Evolutionary conservation across 2,329 filamentous ascomycete genomes (phyloP), one percentile per base, ranked within the genome.

Genomic region (Parafenestella ontariensis): DNA sequence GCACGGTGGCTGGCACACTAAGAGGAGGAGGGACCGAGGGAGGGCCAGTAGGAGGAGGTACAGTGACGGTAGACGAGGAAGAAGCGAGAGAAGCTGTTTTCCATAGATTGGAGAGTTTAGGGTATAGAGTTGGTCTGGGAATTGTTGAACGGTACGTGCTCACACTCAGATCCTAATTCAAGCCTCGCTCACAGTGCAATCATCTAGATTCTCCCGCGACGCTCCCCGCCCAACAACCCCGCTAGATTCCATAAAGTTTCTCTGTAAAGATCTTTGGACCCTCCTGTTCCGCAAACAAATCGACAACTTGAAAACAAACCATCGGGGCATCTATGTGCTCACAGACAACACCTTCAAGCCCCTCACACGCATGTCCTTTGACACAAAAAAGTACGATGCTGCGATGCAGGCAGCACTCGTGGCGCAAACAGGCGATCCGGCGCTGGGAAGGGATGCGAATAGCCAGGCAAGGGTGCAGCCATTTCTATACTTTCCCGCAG

Each of bases 301-400:
- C 71, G 95, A 99, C 77, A 99, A 99, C 74, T 83, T 99, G 42
- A 99, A 99, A 79, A 99, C 95, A 8, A 99, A 99, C 73, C 95
- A 99, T 75, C 83, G 95, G 17, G 95, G 95, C 46, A 92, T 98
- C 64, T 99, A 97, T 76, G 95, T 99, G 39, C 81, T 99, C 47
- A 98, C 94, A 13, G 95, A 99, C 78, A 92, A 92, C 73, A 82
- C 89, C 9, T 99, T 99, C 79, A 89, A 91, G 44, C 93, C 94
- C 0, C 89, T 99, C 64, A 85, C 87, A 31, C 85, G 92, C 44
- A 97, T 98, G 93, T 94, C 90, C 70, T 90, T 92, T 61, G 89
- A 94, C 44, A 76, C 70, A 0, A 71, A 70, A 20, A 74, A 73
- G 53, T 71, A 65, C 47, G 64, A 69, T 23, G 58, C 67, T 0